phyloP scores from a whole-genome alignment of 2,329 filamentous ascomycete species.

The Fusarium equiseti region DNA sequence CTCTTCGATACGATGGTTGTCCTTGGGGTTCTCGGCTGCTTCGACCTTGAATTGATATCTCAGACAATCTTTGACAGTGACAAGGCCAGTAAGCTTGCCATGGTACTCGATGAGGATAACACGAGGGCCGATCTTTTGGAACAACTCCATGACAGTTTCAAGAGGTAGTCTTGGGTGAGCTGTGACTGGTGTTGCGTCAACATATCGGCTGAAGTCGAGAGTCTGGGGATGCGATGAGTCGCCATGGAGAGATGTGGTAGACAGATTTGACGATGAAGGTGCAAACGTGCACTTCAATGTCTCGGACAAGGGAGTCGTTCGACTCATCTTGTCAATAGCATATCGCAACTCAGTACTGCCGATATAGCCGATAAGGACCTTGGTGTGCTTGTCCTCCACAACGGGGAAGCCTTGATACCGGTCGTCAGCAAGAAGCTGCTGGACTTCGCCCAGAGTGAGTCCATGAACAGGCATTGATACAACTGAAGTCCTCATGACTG shows the following conservation, averaged over 20 bases:
- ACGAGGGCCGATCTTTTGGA: constrained; percentile 95
- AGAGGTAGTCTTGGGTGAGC: constrained; percentile 91
- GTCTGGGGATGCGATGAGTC: constrained; percentile 57
- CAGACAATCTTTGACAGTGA: constrained; percentile 96
- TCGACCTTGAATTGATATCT: constrained; percentile 98
- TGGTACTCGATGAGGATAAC: constrained; percentile 94
- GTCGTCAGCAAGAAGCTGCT: constrained; percentile 80
- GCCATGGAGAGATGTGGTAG: constrained; percentile 52
- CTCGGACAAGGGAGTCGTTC: constrained; percentile 74
- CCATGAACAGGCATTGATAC: constrained; percentile 80
- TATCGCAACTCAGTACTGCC: constrained; percentile 92
- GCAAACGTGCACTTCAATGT: constrained; percentile 81
- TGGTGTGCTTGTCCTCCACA: constrained; percentile 78
- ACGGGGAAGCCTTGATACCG: constrained; percentile 95
- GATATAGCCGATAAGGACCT: constrained; percentile 88
- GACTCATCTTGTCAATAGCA: constrained; percentile 83
- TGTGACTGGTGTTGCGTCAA: constrained; percentile 89
- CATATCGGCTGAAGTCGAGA: constrained; percentile 86
- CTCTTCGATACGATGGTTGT: constrained; percentile 67
- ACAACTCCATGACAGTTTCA: constrained; percentile 98
- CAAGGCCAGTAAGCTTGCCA: constrained; percentile 83
- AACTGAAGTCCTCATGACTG: constrained; percentile 85
- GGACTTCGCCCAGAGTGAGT: constrained; percentile 80
- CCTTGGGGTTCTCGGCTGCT: constrained; percentile 79
- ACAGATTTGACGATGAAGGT: constrained; percentile 54